Base-by-base conservation (phyloP, 129 eudicot genomes). In the Flaveria bidentis region DNA sequence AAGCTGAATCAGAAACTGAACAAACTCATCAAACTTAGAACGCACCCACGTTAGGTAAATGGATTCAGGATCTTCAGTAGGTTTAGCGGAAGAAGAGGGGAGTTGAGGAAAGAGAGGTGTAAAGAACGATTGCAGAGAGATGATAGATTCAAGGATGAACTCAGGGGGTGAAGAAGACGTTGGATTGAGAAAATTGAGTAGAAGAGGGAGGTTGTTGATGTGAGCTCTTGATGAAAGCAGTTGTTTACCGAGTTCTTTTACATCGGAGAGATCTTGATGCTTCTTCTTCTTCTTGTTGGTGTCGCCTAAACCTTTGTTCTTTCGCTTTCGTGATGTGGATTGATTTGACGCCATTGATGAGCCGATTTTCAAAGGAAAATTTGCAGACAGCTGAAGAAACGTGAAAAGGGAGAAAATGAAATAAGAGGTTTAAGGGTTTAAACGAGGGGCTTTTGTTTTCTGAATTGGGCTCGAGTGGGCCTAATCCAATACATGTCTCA, bases 81-180 rank as follows among this genome's bases (percentile, higher is more conserved):
- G 87, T n/a, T 72, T 88, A 73, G 79, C 86, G 15, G 77, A 73
- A 33, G 89, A 87, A 22, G 93, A 70, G 25, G 97, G 91, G 49
- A 90, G 92, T 17, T 73, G 70, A 11, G 89, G 83, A 26, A 93
- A 82, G 14, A 88, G 80, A 0, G 97, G 96, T 23, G 90, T 86
- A 87, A 93, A 90, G 83, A 93, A 93, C 1, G 98, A 87, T 16
- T 90, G 97, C 5, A 93, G 86, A 17, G 97, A 93, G 47, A 93
- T 82, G 22, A 93, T 83, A 11, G 90, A 85, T 69, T 93, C 98
- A 2, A 93, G 89, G 26, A 87, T 80, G 76, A 78, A 76, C 2
- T 80, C 74, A 16, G 60, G 85, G 4, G 97, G 91, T 33, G 86
- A 74, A 41, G 86, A 80, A 17, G 85, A 56, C 13, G 57, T 20